Evolutionary conservation across 1,284 basidiomycete genomes (phyloP).

Genomic region (Golubevia sp.): DNA sequence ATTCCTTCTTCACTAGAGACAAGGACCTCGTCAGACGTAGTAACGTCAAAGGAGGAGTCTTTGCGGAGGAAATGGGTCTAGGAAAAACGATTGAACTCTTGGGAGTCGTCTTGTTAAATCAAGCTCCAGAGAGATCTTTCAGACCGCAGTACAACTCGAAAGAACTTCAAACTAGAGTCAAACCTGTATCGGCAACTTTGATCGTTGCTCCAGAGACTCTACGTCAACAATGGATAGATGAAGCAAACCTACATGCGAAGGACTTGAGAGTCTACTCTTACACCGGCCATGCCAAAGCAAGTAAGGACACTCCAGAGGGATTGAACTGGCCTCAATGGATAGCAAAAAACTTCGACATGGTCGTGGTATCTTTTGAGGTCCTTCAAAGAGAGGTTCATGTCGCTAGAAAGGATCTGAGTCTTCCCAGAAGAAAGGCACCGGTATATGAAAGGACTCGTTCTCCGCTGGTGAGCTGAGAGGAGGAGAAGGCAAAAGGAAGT

Average conservation of each 20-base stretch:
- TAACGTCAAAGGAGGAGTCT: slow-evolving; percentile 39
- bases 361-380: slow-evolving; percentile 38
- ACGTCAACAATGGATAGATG: slow-evolving; percentile 51
- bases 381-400: slow-evolving; percentile 27
- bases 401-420: slow-evolving; percentile 28
- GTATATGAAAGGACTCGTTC: slow-evolving; percentile 51
- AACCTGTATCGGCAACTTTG: slow-evolving; percentile 44
- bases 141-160: slow-evolving; percentile 25
- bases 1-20: slow-evolving; percentile 20
- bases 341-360: slow-evolving; percentile 38
- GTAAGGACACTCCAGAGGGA: background rate
- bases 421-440: slow-evolving; percentile 31
- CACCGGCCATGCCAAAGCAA: slow-evolving; percentile 25
- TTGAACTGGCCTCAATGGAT: slow-evolving; percentile 26
- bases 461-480: slow-evolving; percentile 13
- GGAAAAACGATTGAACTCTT: slow-evolving; percentile 63
- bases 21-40: background rate
- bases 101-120: slow-evolving; percentile 49
- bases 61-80: slow-evolving; percentile 62
- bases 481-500: too few species aligned
- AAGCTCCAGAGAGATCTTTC: slow-evolving; percentile 8
- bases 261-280: slow-evolving; percentile 40
- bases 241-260: slow-evolving; percentile 40
- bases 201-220: slow-evolving; percentile 52
- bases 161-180: slow-evolving; percentile 31